Evolutionary conservation across 345 rosid genomes (phyloP), one percentile per base, ranked within the genome.

Genomic region (Noccaea caerulescens): DNA sequence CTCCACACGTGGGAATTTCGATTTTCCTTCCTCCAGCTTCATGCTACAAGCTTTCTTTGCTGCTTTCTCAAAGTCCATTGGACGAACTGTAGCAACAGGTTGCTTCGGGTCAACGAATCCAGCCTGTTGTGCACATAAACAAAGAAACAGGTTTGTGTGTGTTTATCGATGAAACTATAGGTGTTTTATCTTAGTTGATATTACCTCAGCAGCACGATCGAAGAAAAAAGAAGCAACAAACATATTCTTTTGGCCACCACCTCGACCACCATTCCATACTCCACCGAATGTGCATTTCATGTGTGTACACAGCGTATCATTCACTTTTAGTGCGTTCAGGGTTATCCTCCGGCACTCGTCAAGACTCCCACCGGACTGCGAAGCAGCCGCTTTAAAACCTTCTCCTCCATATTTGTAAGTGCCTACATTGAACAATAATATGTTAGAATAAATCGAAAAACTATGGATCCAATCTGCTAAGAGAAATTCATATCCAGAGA

Each of bases 251-350:
- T 89, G 98, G 27, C 99, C 99, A 84, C 91, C 98, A 56, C 99
- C 98, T n/a, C 96, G 87, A 56, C 99, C 99, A 38, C 99, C 99
- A 69, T 91, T 94, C 99, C 99, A 94, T 45, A 94, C 68, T 45
- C 99, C 99, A 36, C 96, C 96, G 16, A 94, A 94, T 63, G 99
- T 84, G 80, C 99, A 94, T 79, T 91, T 84, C 93, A 88, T 85
- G 80, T 89, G 86, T 8, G 85, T 87, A 53, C 99, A 94, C 23
- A 97, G 77, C 25, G 90, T 65, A 36, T 87, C 92, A 47, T 94
- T 94, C 56, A 85, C 84, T 87, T 86, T 88, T 25, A 94, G 98
- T 56, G 99, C 93, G 79, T 81, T 84, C 18, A 81, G 46, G 65
- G 89, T 84, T 55, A 84, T 67, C 67, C 88, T 85, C 74, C 85